Conservation (phyloP, 768 basidiomycete species). For the Mycena vulgaris region DNA sequence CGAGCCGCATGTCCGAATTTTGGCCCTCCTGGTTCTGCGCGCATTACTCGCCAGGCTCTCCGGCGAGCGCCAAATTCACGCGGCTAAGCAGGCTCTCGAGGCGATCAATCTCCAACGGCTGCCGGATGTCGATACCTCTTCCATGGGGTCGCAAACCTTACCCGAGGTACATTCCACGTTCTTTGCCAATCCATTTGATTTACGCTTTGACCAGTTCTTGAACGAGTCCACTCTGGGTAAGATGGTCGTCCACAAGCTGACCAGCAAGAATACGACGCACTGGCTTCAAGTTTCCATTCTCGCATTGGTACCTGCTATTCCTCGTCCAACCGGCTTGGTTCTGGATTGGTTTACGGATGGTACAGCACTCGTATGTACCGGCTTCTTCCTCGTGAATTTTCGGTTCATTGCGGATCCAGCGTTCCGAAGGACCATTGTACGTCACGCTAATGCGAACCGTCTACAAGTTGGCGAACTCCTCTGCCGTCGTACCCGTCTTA, state of each 20-base stretch:
- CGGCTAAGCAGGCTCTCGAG: constrained; percentile 64
- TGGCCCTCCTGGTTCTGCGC: constrained; percentile 77
- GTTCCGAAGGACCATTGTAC: constrained; percentile 56
- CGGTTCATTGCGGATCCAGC: constrained; percentile 5
- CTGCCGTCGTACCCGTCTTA: constrained; percentile 63
- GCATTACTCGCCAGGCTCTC: constrained; percentile 70
- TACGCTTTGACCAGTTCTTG: constrained; percentile 54
- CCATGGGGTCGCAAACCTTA: constrained; percentile 46
- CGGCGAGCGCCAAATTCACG: constrained; percentile 71
- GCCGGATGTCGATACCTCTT: constrained; percentile 60
- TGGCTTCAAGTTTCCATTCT: constrained; percentile 74
- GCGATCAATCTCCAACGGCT: constrained; percentile 63
- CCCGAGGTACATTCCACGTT: constrained; percentile 48
- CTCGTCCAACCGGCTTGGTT: constrained; percentile 55
- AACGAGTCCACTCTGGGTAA: constrained; percentile 62
- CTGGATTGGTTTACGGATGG: constrained; percentile 69
- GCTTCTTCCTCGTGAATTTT: too few relatives aligned
- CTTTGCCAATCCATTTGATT: not conserved
- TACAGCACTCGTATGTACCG: constrained; percentile 51
- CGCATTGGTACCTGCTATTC: constrained; percentile 64
- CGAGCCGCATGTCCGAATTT: constrained; percentile 66
- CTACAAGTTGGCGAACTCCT: constrained; percentile 78
- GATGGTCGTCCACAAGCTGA: constrained; percentile 72
- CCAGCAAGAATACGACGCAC: constrained; percentile 66
- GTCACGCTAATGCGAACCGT: constrained; percentile 73